A percentile compares a stretch with the other conserved stretches of the same genome.
Conservation (phyloP, 139 green algal species). For the Tetraselmis striata region DNA sequence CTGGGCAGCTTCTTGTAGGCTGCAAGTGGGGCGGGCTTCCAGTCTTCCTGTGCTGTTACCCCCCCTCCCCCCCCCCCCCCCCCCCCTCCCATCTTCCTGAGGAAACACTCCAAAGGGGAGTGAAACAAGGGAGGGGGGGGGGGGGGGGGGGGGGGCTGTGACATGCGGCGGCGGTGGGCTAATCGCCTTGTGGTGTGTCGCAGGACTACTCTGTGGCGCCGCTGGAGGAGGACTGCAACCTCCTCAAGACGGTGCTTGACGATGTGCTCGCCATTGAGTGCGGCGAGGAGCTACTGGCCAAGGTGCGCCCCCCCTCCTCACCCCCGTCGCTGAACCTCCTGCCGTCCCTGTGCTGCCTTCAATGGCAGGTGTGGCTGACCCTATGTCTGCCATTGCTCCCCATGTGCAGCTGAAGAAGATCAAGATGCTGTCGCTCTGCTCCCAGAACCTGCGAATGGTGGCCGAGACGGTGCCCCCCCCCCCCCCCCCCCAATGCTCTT, state of each 20-base stretch:
- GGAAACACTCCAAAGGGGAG: too few species aligned
- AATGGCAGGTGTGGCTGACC: neutral
- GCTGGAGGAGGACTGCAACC: neutral
- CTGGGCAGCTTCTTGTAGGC: neutral
- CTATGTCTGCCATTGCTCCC: neutral
- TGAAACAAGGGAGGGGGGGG: neutral
- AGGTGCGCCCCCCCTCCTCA: neutral
- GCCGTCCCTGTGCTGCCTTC: too few species aligned
- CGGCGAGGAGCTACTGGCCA: neutral
- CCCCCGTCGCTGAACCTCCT: too few species aligned
- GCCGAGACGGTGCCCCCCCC: neutral
- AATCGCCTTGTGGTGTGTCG: neutral
- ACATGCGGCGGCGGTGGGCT: neutral
- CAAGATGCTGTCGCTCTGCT: neutral
- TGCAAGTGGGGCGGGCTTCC: neutral
- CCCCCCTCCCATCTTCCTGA: too few species aligned
- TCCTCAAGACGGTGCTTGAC: neutral
- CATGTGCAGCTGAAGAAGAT: neutral
- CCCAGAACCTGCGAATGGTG: neutral
- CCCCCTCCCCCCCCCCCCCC: too few species aligned
- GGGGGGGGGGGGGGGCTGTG: neutral
- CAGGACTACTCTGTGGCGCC: neutral
- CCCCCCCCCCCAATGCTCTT: too few species aligned
- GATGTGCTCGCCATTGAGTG: neutral
- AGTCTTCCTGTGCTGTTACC: neutral